Evolutionary conservation across 352 stramenopile species (phyloP), one percentile per base, ranked within the genome.

Genomic region (Stramenopiles sp.): DNA sequence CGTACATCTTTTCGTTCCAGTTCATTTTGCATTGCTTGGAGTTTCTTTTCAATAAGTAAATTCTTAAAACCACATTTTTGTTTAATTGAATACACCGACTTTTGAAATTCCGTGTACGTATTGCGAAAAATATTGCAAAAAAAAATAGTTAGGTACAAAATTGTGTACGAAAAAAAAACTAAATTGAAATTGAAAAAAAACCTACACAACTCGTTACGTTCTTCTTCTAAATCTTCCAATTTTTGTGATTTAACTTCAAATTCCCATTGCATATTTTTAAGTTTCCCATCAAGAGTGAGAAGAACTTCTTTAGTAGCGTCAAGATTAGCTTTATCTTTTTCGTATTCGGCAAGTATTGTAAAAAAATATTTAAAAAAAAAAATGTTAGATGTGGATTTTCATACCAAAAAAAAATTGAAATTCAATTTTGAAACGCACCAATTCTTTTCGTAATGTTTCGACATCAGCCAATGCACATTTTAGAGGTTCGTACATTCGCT

Each of bases 61-160:
- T 84, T 85, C 45, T 78, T 70, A 42, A 91, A 78, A 10, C 71
- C 71, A 3, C 59, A 65, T 47, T 84, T 85, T 29, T 86, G 76
- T 49, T 88, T 68, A 6, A 86, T 70, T 12, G 80, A 61, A 56
- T 77, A 81, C n/a, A n/a, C n/a, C n/a, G n/a, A n/a, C n/a, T n/a
- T n/a, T n/a, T n/a, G n/a, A n/a, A n/a, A n/a, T n/a, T n/a, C n/a
- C n/a, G n/a, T n/a, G n/a, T n/a, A n/a, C n/a, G n/a, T n/a, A n/a
- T n/a, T n/a, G n/a, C n/a, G n/a, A n/a, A n/a, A n/a, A n/a, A n/a
- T n/a, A n/a, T n/a, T n/a, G n/a, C n/a, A n/a, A n/a, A n/a, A n/a
- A n/a, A n/a, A n/a, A n/a, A n/a, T n/a, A n/a, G n/a, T n/a, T n/a
- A n/a, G n/a, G n/a, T n/a, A n/a, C n/a, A n/a, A n/a, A n/a, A n/a